A percentile compares a stretch with the other conserved stretches of the same genome.
These are phyloP conservation scores for Lolium rigidum DNA, from an alignment of 176 grass and related monocot genomes.

Conservation along the genomic window DNA sequence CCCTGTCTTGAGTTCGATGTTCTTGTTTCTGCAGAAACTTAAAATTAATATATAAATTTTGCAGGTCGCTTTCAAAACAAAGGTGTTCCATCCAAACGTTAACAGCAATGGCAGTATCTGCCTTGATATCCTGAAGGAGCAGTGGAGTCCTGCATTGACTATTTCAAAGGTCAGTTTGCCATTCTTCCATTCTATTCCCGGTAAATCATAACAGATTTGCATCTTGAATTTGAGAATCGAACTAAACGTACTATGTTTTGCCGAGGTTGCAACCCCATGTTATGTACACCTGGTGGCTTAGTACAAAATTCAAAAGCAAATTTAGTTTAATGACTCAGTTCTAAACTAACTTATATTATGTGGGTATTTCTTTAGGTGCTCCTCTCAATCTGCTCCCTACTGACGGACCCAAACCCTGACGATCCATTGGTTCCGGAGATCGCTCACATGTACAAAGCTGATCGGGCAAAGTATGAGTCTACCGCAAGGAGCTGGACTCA, in stretches of 20 bases:
- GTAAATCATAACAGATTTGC: not conserved
- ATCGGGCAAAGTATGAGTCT: conserved; percentile 68
- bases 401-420: conserved; percentile 78
- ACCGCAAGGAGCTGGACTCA: conserved; percentile 80
- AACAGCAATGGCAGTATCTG: conserved; percentile 73
- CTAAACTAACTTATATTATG: not conserved
- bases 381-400: conserved; percentile 72
- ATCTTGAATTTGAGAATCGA: not conserved
- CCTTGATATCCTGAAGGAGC: conserved; percentile 71
- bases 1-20: not conserved
- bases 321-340: not conserved
- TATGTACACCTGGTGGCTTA: not conserved
- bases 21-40: not conserved
- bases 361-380: conserved; percentile 50
- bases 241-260: not conserved
- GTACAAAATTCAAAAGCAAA: not conserved
- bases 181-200: not conserved
- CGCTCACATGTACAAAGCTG: conserved; percentile 76
- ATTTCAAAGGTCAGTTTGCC: conserved; percentile 57
- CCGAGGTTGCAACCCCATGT: not conserved
- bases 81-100: conserved; percentile 73
- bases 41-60: conserved; percentile 2
- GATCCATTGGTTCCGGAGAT: conserved; percentile 83
- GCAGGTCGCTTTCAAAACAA: conserved; percentile 47
- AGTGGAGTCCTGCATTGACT: conserved; percentile 67